Conservation (phyloP, 2,329 filamentous ascomycete species). For the Juglanconis oblonga region DNA sequence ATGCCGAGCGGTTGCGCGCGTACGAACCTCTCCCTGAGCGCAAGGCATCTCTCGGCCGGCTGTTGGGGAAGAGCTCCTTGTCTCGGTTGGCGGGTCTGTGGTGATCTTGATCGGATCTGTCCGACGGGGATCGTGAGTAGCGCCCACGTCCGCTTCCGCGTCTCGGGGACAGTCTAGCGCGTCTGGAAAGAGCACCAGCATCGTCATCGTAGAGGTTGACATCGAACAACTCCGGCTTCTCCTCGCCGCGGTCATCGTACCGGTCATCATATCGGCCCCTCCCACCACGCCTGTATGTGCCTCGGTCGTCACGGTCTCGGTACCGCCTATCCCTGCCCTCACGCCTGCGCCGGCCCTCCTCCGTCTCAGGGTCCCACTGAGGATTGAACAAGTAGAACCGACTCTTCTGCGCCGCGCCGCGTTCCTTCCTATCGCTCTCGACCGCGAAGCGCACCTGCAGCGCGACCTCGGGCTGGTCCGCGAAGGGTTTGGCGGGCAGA, state of each 20-base stretch:
- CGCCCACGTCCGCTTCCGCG: slow-evolving; percentile 4
- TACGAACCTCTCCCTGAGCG: slow-evolving; percentile 26
- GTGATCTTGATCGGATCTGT: slow-evolving; percentile 24
- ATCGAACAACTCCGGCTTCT: slow-evolving; percentile 53
- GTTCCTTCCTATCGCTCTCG: slow-evolving; percentile 73
- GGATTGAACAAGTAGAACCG: slow-evolving; percentile 91
- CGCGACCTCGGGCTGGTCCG: slow-evolving; percentile 64
- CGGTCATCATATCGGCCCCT: slow-evolving; percentile 50
- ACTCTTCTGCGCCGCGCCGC: slow-evolving; percentile 75
- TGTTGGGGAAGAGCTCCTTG: slow-evolving; percentile 59
- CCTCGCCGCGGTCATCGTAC: slow-evolving; percentile 50
- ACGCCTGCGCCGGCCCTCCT: slow-evolving; percentile 44
- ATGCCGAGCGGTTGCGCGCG: slow-evolving; percentile 49
- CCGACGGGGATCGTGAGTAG: slow-evolving; percentile 13
- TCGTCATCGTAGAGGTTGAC: slow-evolving; percentile 82
- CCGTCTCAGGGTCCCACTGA: slow-evolving; percentile 77
- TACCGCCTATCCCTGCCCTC: slow-evolving; percentile 56
- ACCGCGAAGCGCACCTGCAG: slow-evolving; percentile 74
- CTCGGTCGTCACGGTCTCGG: slow-evolving; percentile 37
- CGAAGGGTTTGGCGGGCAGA: slow-evolving; percentile 66
- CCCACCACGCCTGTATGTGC: slow-evolving; percentile 43
- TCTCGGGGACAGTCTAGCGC: slow-evolving; percentile 8
- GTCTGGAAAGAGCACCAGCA: slow-evolving; percentile 34
- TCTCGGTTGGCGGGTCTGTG: slow-evolving; percentile 39
- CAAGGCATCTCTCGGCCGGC: slow-evolving; percentile 21